These are phyloP conservation scores for Mucor ambiguus DNA, from an alignment of 371 early-diverging fungal species.

Conservation along the genomic window DNA sequence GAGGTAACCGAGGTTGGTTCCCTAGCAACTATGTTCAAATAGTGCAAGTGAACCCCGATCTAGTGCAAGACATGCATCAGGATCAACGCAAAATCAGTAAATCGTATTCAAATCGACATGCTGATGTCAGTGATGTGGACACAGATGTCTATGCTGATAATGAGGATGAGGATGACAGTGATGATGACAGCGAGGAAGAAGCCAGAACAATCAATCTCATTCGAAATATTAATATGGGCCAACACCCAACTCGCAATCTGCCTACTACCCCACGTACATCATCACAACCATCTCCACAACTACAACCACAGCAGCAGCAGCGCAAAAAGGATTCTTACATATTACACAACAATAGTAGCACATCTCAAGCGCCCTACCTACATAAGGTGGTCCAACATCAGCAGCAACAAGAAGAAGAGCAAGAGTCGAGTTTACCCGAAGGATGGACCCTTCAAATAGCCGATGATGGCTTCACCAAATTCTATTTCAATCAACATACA, in stretches of 20 bases:
- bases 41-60: slow-evolving; percentile 31
- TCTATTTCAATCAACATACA: slow-evolving; percentile 29
- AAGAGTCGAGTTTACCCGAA: slow-evolving; percentile 11
- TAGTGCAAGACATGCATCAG: not conserved
- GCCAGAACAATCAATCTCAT: slow-evolving; percentile 10
- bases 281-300: not conserved
- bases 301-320: not conserved
- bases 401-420: slow-evolving; percentile 6
- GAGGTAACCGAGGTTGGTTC: slow-evolving; percentile 85
- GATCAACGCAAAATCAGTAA: not conserved
- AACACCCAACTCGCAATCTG: not conserved
- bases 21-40: slow-evolving; percentile 84
- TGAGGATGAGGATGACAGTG: not conserved
- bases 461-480: slow-evolving; percentile 29
- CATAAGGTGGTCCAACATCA: not conserved
- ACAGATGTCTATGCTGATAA: not conserved
- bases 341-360: not conserved
- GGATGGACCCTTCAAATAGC: slow-evolving; percentile 37
- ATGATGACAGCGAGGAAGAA: slow-evolving; percentile 21
- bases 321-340: slow-evolving; percentile 10
- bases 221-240: slow-evolving; percentile 10
- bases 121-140: not conserved
- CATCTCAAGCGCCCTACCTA: not conserved
- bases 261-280: slow-evolving; percentile 9
- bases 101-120: not conserved